Evolutionary conservation across 2,329 filamentous ascomycete species (phyloP), one percentile per base, ranked within the genome.

Genomic region (Curvularia sp.): DNA sequence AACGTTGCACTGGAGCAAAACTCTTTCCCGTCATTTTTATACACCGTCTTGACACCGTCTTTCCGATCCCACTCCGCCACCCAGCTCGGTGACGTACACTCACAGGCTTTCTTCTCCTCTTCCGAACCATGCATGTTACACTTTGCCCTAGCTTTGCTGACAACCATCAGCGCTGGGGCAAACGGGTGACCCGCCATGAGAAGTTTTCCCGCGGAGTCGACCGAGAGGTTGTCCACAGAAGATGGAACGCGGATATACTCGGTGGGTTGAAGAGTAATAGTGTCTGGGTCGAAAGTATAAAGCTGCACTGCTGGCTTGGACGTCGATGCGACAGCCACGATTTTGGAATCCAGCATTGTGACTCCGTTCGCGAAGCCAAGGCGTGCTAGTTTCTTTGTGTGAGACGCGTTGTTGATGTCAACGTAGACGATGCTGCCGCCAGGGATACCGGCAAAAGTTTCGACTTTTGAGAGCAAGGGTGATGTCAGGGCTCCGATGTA

Each of bases 281-380:
- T 52, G 1, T 42, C 48, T 5, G 18, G 18, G 49, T 33, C 60
- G 28, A 59, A 57, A 13, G 52, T 62, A 68, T 77, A 82, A 6
- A 82, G 60, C 18, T 73, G 71, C 0, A 81, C 60, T 1, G 70
- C 71, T 0, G 73, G 59, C 8, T 65, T 73, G 1, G 72, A 73
- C 0, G 72, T 71, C 30, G 77, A 79, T 1, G 77, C 75, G 0
- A 81, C 78, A 0, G 77, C 79, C 1, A 81, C 28, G 0, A 71
- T 73, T 2, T 70, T 75, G 2, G 52, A 33, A 43, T 81, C 79
- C 1, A 81, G 57, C 47, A 70, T 61, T 0, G 65, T 67, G 10
- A 81, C 68, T 1, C 80, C 80, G 49, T 82, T 82, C 0, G 79
- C 75, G 48, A 81, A 81, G 0, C 77, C 70, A 1, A 80, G 54